A percentile compares a stretch with the other conserved stretches of the same genome.
Conservation (phyloP, 805 yeast species). For the Yarrowia sp. region DNA sequence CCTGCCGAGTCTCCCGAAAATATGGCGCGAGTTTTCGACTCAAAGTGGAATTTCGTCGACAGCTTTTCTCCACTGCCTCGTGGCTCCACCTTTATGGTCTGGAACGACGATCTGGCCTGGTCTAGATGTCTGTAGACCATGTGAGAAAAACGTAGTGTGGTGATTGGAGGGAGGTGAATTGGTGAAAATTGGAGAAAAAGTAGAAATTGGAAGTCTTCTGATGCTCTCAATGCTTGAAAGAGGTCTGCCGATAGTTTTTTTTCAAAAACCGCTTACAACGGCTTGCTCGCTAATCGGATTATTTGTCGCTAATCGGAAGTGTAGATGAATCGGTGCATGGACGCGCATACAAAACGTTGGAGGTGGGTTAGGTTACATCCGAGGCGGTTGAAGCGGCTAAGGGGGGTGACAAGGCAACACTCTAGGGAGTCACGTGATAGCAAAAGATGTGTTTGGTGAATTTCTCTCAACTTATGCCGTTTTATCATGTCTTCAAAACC, state of each 20-base stretch:
- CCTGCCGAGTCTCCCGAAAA: constrained; percentile 22
- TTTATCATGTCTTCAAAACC: too few relatives aligned
- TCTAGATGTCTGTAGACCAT: constrained; percentile 20
- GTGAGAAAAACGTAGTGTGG: background rate
- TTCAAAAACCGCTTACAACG: background rate
- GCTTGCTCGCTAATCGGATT: background rate
- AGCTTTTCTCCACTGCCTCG: constrained; percentile 12
- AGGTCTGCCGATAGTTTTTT: too few relatives aligned
- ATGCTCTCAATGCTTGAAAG: too few relatives aligned
- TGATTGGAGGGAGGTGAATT: background rate
- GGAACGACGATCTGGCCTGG: constrained; percentile 1
- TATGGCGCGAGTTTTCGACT: background rate
- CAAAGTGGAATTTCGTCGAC: constrained; percentile 26
- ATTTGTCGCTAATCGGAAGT: constrained; percentile 15
- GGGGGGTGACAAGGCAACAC: too few relatives aligned
- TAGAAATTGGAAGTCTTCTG: background rate
- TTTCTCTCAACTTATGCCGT: too few relatives aligned
- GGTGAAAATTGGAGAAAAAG: background rate
- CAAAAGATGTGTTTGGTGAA: too few relatives aligned
- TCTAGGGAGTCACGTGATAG: background rate
- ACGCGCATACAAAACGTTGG: constrained; percentile 4
- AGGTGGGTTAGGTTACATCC: background rate
- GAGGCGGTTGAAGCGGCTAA: constrained; percentile 1
- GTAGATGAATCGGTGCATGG: constrained; percentile 3
- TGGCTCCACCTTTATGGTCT: constrained; percentile 35